These are phyloP conservation scores for Leishmania arabica DNA, from an alignment of 208 protist genomes.

Conservation along the genomic window DNA sequence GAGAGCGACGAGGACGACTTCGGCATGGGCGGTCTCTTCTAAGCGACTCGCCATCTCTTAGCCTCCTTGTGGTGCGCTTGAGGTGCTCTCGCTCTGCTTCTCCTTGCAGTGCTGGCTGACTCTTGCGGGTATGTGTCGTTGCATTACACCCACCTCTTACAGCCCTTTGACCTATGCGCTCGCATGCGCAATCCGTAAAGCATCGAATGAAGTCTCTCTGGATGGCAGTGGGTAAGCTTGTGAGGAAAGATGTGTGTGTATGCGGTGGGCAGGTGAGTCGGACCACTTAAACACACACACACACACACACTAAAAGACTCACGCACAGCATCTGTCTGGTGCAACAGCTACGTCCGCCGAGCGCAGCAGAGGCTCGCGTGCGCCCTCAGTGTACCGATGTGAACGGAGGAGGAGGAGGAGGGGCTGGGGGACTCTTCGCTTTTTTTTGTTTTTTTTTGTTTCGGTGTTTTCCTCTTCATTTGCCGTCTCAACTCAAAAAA, in stretches of 20 bases:
- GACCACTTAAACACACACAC: no score
- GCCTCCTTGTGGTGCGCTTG: not conserved
- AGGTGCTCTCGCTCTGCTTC: not conserved
- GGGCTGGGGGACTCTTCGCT: no score
- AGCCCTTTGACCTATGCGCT: not conserved
- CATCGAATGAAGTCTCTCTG: not conserved
- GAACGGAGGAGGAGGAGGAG: not conserved
- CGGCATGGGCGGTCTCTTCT: constrained; percentile 86
- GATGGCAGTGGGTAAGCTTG: not conserved
- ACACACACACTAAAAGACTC: not conserved
- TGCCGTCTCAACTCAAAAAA: not conserved
- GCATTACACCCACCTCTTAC: not conserved
- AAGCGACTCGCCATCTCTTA: constrained; percentile 16
- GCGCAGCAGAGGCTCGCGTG: not conserved
- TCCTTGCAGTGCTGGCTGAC: not conserved
- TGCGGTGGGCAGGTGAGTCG: no score
- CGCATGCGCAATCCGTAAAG: no score
- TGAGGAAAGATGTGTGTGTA: not conserved
- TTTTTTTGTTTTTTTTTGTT: not conserved
- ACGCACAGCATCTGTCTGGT: not conserved
- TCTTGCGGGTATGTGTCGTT: not conserved
- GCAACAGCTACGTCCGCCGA: not conserved
- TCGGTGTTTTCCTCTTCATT: not conserved
- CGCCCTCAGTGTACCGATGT: not conserved
- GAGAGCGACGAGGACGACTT: constrained; percentile 88